Conservation (phyloP, 352 stramenopile species). For the Pythium vanterpoolii region DNA sequence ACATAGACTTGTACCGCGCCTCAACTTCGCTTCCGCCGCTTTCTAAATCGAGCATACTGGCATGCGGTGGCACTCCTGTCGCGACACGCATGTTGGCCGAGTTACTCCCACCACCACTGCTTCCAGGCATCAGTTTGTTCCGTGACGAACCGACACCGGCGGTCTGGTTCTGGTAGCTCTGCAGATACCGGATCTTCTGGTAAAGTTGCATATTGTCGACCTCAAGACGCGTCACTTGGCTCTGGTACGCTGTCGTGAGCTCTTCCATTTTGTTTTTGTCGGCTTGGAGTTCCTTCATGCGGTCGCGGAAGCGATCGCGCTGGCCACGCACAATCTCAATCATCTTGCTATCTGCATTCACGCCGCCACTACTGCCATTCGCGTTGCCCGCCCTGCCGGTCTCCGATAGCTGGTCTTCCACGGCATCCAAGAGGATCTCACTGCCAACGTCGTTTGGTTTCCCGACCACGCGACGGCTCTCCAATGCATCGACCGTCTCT, state of each 20-base stretch:
- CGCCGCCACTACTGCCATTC: constrained; percentile 3
- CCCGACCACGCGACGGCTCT: constrained; percentile 28
- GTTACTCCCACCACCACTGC: not conserved
- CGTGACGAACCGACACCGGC: constrained; percentile 1
- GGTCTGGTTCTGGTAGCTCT: constrained; percentile 82
- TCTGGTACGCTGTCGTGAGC: constrained; percentile 59
- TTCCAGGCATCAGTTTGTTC: not conserved
- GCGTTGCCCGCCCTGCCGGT: constrained; percentile 11
- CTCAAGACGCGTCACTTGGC: constrained; percentile 69
- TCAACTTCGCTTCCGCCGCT: constrained; percentile 46
- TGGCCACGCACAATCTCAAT: constrained; percentile 80
- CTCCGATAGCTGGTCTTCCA: constrained; percentile 54
- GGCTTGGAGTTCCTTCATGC: constrained; percentile 75
- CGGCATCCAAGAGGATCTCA: constrained; percentile 69
- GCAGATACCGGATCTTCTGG: constrained; percentile 87
- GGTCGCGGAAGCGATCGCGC: constrained; percentile 77
- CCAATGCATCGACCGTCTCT: constrained; percentile 59
- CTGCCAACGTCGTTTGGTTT: constrained; percentile 39
- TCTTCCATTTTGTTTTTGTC: constrained; percentile 73
- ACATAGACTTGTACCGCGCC: constrained; percentile 81
- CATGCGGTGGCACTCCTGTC: constrained; percentile 9
- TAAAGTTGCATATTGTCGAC: constrained; percentile 91
- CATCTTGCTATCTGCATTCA: constrained; percentile 69
- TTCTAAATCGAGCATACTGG: constrained; percentile 25
- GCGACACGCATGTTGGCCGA: constrained; percentile 20